Base-by-base conservation (phyloP, 148 eudicot genomes). In the Linanthus parryae region DNA sequence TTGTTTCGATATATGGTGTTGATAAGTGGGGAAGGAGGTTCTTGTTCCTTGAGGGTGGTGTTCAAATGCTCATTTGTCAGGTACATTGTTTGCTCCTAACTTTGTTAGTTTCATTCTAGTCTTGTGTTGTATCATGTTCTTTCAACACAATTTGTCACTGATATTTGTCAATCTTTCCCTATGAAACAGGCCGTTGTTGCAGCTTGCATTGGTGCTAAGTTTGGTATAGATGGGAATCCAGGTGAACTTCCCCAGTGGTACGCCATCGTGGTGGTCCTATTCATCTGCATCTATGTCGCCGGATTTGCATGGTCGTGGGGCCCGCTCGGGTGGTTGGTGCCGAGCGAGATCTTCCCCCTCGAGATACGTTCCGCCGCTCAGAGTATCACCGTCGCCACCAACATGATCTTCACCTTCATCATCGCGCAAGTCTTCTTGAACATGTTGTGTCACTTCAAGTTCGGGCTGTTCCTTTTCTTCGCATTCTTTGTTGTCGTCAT, bases 281-380 rank as follows among this genome's bases (percentile, higher is more conserved):
- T 87, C 72, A 87, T 87, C 17, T 87, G 95, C 69, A 50, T 87
- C 28, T 80, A 77, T 22, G 95, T 87, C 1, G 53, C 84, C 0
- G 95, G 82, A 6, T 87, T 87, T 42, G 91, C 95, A 0, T 83
- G 95, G 95, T 87, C 95, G 23, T 87, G 95, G 91, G 95, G 95
- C 0, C 95, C 95, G 0, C 73, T 87, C 0, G 91, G 91, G 0
- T 87, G 95, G 91, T 50, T 87, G 8, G 90, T 86, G 0, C 95
- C 95, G 0, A 77, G 84, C 36, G 95, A 86, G 64, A 80, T 86
- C 29, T 86, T 87, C 63, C 95, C 95, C 6, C 69, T 87, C 1
- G 95, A 86, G 44, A 86, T 86, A 43, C 75, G 95, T 11, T 83
- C 95, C 0, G 87, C 90, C 0, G 95, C 90, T 0, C 90, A 86